phyloP scores from a whole-genome alignment of 192 early-diverging fungal species.

The Coemansia sp. region DNA sequence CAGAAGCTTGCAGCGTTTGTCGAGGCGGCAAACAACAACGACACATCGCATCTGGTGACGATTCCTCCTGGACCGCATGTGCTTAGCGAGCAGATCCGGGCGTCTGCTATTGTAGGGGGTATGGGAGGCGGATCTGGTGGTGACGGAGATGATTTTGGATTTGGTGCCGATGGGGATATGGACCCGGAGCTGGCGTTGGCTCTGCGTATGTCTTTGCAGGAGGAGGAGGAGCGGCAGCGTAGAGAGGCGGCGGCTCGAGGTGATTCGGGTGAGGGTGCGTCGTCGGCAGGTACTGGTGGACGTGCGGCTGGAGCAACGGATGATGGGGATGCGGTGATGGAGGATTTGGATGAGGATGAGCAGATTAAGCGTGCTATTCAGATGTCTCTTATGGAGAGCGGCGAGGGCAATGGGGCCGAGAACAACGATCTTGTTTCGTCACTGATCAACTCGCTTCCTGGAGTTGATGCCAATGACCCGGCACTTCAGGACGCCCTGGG shows the following conservation, averaged over 20 bases:
- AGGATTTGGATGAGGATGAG: constrained; percentile 46
- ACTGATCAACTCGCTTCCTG: constrained; percentile 79
- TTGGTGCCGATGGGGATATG: constrained; percentile 89
- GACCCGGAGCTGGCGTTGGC: constrained; percentile 93
- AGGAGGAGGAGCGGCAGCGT: constrained; percentile 86
- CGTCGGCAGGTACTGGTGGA: neutral
- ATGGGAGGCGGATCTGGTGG: constrained; percentile 68
- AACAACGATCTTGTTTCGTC: constrained; percentile 64
- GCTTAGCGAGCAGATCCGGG: constrained; percentile 77
- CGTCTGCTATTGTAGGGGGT: constrained; percentile 81
- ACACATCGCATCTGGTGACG: constrained; percentile 89
- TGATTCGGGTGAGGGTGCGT: neutral
- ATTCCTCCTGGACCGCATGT: constrained; percentile 93
- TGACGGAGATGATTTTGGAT: constrained; percentile 68
- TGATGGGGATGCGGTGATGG: constrained; percentile 26
- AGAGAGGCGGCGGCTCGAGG: constrained; percentile 22
- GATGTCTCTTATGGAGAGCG: constrained; percentile 50
- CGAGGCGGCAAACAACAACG: constrained; percentile 81
- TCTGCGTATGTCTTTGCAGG: constrained; percentile 92
- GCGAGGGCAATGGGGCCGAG: constrained; percentile 11
- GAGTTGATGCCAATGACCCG: constrained; percentile 83
- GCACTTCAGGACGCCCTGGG: constrained; percentile 65
- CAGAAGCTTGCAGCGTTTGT: constrained; percentile 90
- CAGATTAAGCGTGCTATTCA: constrained; percentile 46
- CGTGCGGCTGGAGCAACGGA: constrained; percentile 1